Base-by-base conservation (phyloP, 805 yeast species). In the Candida boleticola region DNA sequence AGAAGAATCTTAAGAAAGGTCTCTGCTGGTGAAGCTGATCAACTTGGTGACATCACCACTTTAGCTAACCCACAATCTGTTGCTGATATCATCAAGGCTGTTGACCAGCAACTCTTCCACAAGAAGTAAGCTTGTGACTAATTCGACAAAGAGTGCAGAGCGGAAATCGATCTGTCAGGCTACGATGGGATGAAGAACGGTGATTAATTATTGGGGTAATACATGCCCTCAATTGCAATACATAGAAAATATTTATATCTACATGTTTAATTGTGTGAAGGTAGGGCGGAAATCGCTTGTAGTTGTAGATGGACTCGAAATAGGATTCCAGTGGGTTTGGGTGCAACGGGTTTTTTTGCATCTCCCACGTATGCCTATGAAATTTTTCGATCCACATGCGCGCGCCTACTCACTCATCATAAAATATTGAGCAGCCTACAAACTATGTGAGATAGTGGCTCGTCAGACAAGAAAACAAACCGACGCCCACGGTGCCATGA, bases 1-100 rank as follows among this genome's bases (percentile, higher is more conserved):
- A 81, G 93, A 77, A 77, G 93, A 71, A 84, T 85, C 57, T 74
- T 85, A 63, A 79, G 93, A 69, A 85, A 85, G 71, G 73, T 85
- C 46, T 69, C 83, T 38, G 83, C 89, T 37, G 74, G 80, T 49
- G 92, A 85, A 66, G 85, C 83, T 48, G 90, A 85, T 58, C 89
- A 83, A 66, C 72, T 85, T 57, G 93, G 93, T 49, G 93, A 85
- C 68, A 79, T 82, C 47, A 72, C 88, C 29, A 85, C 93, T 13
- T 76, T 85, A 59, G 80, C 89, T 38, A 85, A 85, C 60, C 92
- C 93, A 18, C 80, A 76, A 46, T 76, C 83, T 50, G 92, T 85
- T 34, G 78, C 75, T 30, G 83, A 82, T 44, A 69, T 85, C 53
- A 83, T 85, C 44, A 75, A 66, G 23, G 52, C 67, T 25, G 68